phyloP scores from a whole-genome alignment of 140 eudicot genomes.

The Senecio squalidus region DNA sequence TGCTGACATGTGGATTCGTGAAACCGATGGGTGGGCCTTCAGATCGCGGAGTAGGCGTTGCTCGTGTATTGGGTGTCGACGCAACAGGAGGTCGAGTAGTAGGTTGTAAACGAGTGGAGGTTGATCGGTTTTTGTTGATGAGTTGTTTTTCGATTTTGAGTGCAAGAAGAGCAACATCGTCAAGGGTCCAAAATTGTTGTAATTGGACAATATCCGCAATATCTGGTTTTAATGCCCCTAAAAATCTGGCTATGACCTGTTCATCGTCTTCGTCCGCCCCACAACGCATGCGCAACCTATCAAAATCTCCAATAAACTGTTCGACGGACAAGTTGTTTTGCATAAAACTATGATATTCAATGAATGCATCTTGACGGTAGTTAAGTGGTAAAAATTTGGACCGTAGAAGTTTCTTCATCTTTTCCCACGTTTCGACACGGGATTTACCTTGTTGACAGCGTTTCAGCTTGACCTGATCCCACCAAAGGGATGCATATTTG shows the following conservation, averaged over 20 bases:
- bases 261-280: slow-evolving; percentile 1
- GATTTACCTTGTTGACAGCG: neutral
- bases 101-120: neutral
- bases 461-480: neutral
- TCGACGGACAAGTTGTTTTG: neutral
- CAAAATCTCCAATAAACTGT: neutral
- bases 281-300: neutral
- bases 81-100: neutral
- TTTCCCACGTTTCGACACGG: neutral
- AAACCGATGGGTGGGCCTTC: too few relatives aligned
- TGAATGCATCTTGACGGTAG: neutral
- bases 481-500: neutral
- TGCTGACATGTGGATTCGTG: too few relatives aligned
- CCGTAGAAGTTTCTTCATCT: neutral
- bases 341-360: too few relatives aligned
- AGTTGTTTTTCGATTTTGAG: slow-evolving; percentile 1
- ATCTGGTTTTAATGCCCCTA: neutral
- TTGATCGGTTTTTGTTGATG: neutral
- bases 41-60: too few relatives aligned
- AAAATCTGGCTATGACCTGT: neutral
- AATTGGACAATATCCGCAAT: neutral
- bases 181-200: slow-evolving; percentile 4
- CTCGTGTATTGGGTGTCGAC: neutral
- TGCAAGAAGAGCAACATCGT: neutral
- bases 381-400: neutral